Evolutionary conservation across 352 stramenopile species (phyloP), one percentile per base, ranked within the genome.

Genomic region (Pythium guiyangense): DNA sequence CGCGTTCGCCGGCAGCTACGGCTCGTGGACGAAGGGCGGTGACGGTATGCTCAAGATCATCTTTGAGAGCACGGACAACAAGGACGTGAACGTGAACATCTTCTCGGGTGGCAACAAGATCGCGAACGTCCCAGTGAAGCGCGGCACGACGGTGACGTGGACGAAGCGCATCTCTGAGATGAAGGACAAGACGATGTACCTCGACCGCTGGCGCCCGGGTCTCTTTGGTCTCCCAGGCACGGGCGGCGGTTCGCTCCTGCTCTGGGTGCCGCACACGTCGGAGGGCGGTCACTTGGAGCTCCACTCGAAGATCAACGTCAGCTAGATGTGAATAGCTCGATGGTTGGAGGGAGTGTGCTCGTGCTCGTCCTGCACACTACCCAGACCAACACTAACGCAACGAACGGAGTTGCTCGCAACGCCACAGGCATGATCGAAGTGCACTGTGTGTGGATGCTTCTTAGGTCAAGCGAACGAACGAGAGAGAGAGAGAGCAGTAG

Each of bases 121-220:
- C n/a, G 67, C 70, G 10, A 51, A 84, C 42, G 67, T 86, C 11
- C 42, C 70, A 1, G 63, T 88, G 4, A 49, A 60, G 17, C 67
- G 71, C n/a, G 71, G 73, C 6, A 20, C 54, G 26, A 76, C 58
- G 14, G 71, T 72, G 1, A 52, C 34, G 27, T 86, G 74, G 73
- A 71, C 62, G 4, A 70, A 69, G 20, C 68, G 57, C 4, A 47
- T 84, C 11, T 26, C 44, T 0, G 60, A 67, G 26, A 44, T 89
- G 45, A 60, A 70, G 49, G 65, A 70, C 54, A 86, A 82, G 70
- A 90, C 80, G 11, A 25, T 88, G 48, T 90, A 87, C 66, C 26
- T 88, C 52, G 77, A 87, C 69, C 77, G 79, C 11, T 89, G 77
- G 74, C 78, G 81, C 12, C 62, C 74, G 4, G 73, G 71, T 10